Evolutionary conservation across 139 green algal species (phyloP).

Genomic region (Chlorella sp.): DNA sequence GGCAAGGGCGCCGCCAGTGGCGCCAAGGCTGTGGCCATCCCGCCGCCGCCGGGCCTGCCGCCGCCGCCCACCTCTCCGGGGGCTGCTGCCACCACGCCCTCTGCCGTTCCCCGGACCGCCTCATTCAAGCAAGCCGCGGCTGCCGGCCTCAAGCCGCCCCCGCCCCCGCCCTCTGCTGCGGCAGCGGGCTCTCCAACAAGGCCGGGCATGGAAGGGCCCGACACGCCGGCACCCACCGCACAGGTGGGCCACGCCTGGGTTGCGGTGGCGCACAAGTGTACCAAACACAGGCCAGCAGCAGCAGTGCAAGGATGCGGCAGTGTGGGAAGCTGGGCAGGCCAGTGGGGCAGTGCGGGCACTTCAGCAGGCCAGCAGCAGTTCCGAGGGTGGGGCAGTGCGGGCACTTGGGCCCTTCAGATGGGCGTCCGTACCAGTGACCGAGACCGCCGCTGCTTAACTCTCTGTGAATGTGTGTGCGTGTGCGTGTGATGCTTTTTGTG

Average conservation of each 20-base stretch:
- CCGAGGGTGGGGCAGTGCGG: too few species aligned
- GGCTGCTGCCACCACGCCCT: not conserved
- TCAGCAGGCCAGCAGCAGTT: too few species aligned
- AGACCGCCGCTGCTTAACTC: too few species aligned
- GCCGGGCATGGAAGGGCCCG: not conserved
- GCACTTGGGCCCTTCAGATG: too few species aligned
- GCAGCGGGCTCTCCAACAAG: not conserved
- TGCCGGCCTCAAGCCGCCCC: not conserved
- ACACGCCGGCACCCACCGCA: not conserved
- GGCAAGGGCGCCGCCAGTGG: not conserved
- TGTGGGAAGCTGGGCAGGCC: too few species aligned
- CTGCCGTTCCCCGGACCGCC: not conserved
- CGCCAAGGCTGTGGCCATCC: not conserved
- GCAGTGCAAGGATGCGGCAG: too few species aligned
- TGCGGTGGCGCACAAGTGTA: too few species aligned
- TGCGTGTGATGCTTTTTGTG: not conserved
- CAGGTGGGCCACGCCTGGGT: not conserved
- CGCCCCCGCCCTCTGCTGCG: not conserved
- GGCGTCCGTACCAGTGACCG: too few species aligned
- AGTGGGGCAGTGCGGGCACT: too few species aligned
- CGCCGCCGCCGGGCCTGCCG: slow-evolving; percentile 12
- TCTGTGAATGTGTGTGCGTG: not conserved
- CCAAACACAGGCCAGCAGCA: too few species aligned
- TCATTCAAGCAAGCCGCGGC: slow-evolving; percentile 21
- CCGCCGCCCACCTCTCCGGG: not conserved